Conservation (phyloP, 1,284 basidiomycete species). For the Butyriboletus appendiculatus region DNA sequence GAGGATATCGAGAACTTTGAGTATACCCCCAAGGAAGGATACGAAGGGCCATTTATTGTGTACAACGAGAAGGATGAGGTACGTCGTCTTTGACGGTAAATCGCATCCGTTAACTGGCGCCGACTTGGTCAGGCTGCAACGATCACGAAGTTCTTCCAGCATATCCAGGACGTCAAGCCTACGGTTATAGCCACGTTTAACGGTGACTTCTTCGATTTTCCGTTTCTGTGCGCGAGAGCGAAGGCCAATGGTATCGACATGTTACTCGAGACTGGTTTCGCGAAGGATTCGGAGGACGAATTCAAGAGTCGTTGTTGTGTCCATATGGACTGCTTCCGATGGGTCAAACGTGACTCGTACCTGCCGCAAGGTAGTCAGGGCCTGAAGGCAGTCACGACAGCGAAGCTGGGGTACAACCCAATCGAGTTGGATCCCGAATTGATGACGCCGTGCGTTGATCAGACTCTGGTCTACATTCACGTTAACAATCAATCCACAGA, state of each 20-base stretch:
- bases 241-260: conserved; percentile 94
- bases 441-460: conserved; percentile 88
- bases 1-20: conserved; percentile 99
- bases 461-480: neutral
- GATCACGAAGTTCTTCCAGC: conserved; percentile 89
- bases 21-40: conserved; percentile 98
- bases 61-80: conserved; percentile 97
- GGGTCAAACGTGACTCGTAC: conserved; percentile 99
- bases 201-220: conserved; percentile 99
- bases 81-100: neutral
- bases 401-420: conserved; percentile 96
- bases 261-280: conserved; percentile 94
- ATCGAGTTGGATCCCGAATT: conserved; percentile 98
- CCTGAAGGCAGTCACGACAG: conserved; percentile 96
- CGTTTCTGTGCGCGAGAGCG: conserved; percentile 91
- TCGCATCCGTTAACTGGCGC: neutral
- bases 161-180: conserved; percentile 90
- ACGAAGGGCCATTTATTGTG: conserved; percentile 95
- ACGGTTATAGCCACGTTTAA: conserved; percentile 99
- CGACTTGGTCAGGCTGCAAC: conserved; percentile 57
- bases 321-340: conserved; percentile 99
- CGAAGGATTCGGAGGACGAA: conserved; percentile 91
- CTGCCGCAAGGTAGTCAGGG: conserved; percentile 98
- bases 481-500: conserved; percentile 42
- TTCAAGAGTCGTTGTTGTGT: conserved; percentile 94